These are phyloP conservation scores for Rhynchospora tenuis DNA, from an alignment of 176 grass and related monocot species.

Conservation along the genomic window DNA sequence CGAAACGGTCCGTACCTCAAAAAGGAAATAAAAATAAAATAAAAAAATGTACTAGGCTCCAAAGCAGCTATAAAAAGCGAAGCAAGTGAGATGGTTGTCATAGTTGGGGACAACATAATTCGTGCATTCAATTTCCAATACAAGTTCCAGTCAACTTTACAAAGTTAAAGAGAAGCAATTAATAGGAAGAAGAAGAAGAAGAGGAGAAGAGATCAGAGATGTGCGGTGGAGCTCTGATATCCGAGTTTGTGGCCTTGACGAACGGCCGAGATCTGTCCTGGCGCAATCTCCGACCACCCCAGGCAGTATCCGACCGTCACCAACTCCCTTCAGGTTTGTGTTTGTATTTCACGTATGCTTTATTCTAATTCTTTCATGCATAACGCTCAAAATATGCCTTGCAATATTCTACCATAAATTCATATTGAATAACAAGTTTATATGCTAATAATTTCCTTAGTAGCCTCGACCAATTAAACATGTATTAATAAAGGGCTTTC, in stretches of 20 bases:
- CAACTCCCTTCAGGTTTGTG: not conserved
- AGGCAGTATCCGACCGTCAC: not conserved
- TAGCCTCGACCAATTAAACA: too few relatives aligned
- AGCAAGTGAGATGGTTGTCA: not conserved
- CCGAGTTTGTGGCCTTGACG: not conserved
- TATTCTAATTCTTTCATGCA: too few relatives aligned
- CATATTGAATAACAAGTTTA: too few relatives aligned
- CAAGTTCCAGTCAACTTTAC: not conserved
- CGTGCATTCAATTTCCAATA: not conserved
- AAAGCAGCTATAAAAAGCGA: constrained; percentile 11
- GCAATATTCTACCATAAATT: too few relatives aligned
- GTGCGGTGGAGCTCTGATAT: constrained; percentile 12
- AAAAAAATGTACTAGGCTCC: not conserved
- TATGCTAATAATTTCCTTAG: too few relatives aligned
- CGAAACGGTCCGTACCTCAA: constrained; percentile 13
- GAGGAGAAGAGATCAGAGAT: not conserved
- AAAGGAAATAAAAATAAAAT: constrained; percentile 9
- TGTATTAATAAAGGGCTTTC: too few relatives aligned
- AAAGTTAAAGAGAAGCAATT: not conserved
- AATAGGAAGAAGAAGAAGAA: not conserved
- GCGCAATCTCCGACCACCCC: not conserved
- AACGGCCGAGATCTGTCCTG: not conserved
- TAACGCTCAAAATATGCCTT: too few relatives aligned
- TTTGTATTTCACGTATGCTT: not conserved
- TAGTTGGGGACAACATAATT: not conserved